phyloP scores from a whole-genome alignment of 176 grass and related monocot genomes.

The Elymus sibiricus region DNA sequence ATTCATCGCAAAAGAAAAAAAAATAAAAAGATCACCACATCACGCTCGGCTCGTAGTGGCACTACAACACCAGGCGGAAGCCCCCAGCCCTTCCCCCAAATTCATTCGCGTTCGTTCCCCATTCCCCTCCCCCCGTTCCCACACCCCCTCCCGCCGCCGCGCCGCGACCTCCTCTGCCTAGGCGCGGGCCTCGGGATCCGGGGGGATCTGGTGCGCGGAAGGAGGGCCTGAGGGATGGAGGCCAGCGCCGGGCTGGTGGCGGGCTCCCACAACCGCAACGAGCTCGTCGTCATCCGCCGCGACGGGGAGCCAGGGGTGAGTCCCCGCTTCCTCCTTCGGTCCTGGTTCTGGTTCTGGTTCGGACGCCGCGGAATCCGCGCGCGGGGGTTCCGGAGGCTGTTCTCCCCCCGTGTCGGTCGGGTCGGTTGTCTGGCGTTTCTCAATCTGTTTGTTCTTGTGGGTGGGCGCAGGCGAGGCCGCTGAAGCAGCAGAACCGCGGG shows the following conservation, averaged over 20 bases:
- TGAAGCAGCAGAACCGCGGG: slow-evolving; percentile 49
- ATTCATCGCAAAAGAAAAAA: too few relatives aligned
- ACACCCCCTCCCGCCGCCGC: not conserved
- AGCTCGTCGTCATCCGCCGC: slow-evolving; percentile 90
- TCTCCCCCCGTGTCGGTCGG: too few relatives aligned
- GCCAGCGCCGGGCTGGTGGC: slow-evolving; percentile 80
- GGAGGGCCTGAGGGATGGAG: slow-evolving; percentile 50
- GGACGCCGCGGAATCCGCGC: not conserved
- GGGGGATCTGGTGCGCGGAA: slow-evolving; percentile 22
- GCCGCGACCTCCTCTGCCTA: not conserved
- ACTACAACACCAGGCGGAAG: not conserved
- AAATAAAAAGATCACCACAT: not conserved
- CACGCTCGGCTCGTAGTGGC: too few relatives aligned
- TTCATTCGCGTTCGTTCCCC: not conserved
- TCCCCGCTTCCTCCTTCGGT: not conserved
- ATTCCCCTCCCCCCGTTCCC: not conserved
- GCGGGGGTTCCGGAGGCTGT: not conserved
- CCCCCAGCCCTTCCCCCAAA: not conserved
- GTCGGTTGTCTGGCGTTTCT: not conserved
- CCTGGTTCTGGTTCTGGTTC: not conserved
- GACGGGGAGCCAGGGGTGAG: slow-evolving; percentile 90
- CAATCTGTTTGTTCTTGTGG: not conserved
- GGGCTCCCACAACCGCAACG: slow-evolving; percentile 90
- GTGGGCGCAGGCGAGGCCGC: slow-evolving; percentile 40
- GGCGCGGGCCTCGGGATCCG: not conserved